Base-by-base conservation (phyloP, 805 yeast genomes). In the Candida nonsorbophila region DNA sequence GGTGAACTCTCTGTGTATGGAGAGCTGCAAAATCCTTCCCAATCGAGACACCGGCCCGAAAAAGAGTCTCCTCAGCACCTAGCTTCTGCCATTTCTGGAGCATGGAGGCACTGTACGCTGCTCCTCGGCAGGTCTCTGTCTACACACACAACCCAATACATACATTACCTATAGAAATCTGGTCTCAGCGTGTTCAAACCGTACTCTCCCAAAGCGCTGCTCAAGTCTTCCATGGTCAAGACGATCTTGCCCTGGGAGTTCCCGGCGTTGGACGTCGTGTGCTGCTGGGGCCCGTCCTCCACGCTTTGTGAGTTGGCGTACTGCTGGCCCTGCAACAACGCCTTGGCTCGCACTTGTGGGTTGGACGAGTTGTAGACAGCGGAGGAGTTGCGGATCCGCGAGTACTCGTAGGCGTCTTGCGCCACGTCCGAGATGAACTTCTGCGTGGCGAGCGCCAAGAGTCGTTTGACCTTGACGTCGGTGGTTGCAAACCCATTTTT, bases 351-450 rank as follows among this genome's bases (percentile, higher is more conserved):
- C 1, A 78, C 81, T 51, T 84, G 94, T 6, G 95, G 94, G 48
- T 85, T 85, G 24, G 84, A 69, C 4, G 94, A 77, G 45, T 81
- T 79, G 45, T 84, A 79, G n/a, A 88, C 94, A 0, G 95, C 77
- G 8, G 86, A 77, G 4, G 84, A 67, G n/a, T 92, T 84, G 38
- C 97, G 72, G 41, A 92, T 92, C 37, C 97, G 67, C 6, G 95
- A 84, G 51, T 86, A 88, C 52, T 92, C 98, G 51, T 86, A 92
- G 0, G 98, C 97, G 50, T 92, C 97, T 10, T 87, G 85, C 1
- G 98, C 96, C 17, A 92, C 79, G 52, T 92, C 98, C 37, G 88
- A 77, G 16, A 92, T 73, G 53, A 92, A 92, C 51, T 92, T 92
- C 49, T 94, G 98, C 0, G 98, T 92, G 1, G 98, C 97, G 33